Base-by-base conservation (phyloP, 306 rosid species). In the Mimosa pudica region DNA sequence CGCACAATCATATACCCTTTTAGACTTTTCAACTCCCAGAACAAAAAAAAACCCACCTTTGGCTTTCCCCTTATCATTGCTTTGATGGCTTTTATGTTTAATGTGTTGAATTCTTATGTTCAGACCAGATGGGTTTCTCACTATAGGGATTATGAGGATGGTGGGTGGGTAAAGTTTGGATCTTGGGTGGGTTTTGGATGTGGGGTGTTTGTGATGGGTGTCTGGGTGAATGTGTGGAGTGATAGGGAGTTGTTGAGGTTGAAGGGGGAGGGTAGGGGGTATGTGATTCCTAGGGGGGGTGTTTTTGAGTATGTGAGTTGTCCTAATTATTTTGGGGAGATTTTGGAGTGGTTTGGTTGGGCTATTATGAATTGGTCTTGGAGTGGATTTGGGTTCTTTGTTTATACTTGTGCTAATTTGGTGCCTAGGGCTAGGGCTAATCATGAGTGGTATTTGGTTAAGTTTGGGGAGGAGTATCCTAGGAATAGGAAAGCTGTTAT, bases 331-430 rank as follows among this genome's bases (percentile, higher is more conserved):
- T 79, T 82, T 41, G 96, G 97, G 58, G 97, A 93, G 86, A 84
- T 89, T 8, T 63, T 91, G 75, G 98, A 93, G 89, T 93, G 99
- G 97, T 7, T 91, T 12, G 97, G 96, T 2, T 96, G 97, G 98
- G 84, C 89, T 1, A 73, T 90, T 74, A 93, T 91, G 96, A 91
- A 89, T 5, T 93, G 94, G 87, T 85, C 96, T 0, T 90, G 90
- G 92, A 92, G 49, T 18, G 97, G 94, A 6, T 58, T 91, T 1
- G 93, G 92, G 68, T 93, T 95, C 77, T 86, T 79, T 24, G 9
- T 88, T 7, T 87, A 89, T 79, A 95, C 98, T 8, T 95, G 86
- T 44, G 92, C 94, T 4, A 91, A 95, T 47, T 87, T 95, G 81
- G 94, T 86, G 73, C 98, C 99, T 0, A 82, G 98, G 83, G 97